Evolutionary conservation across 495 filamentous ascomycete species (phyloP).

Genomic region (Baudoinia panamericana): DNA sequence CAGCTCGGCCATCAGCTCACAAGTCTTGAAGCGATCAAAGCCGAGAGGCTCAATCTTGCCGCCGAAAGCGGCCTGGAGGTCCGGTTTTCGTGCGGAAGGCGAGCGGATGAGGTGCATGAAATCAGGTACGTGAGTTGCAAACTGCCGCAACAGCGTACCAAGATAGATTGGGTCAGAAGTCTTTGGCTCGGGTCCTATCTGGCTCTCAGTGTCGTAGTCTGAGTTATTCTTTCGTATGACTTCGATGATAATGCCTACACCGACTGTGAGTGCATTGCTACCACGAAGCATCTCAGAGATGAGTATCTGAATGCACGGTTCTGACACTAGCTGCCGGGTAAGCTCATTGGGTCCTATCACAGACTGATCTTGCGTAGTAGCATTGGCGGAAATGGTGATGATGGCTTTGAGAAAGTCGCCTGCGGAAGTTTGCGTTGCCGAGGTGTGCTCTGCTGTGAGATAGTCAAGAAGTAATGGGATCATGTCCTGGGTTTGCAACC

Average conservation of each 20-base stretch:
- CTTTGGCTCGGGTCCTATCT: constrained; percentile 57
- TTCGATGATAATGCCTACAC: constrained; percentile 94
- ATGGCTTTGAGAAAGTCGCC: constrained; percentile 98
- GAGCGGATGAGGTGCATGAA: constrained; percentile 84
- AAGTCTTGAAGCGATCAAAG: constrained; percentile 98
- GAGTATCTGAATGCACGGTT: constrained; percentile 64
- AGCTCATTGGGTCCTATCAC: constrained; percentile 97
- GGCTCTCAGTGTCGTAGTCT: constrained; percentile 88
- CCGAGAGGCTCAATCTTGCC: constrained; percentile 85
- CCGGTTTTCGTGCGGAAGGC: constrained; percentile 45
- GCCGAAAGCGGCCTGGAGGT: constrained; percentile 75
- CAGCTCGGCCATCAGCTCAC: constrained; percentile 95
- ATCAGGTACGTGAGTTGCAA: constrained; percentile 81
- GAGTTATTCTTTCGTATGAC: constrained; percentile 99
- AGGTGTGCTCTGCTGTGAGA: constrained; percentile 64
- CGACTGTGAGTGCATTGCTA: constrained; percentile 89
- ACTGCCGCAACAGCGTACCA: constrained; percentile 78
- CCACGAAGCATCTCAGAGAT: constrained; percentile 85
- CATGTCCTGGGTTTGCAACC: constrained; percentile 84
- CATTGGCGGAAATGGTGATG: constrained; percentile 97
- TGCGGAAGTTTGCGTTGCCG: constrained; percentile 87
- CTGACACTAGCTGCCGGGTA: constrained; percentile 89
- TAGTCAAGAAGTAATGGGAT: constrained; percentile 81
- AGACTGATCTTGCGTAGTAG: constrained; percentile 90
- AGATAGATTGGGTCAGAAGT: constrained; percentile 96